Percentiles rank a stretch among this genome's conserved stretches.
phyloP scores from a whole-genome alignment of 2,329 filamentous ascomycete genomes.

The Verticillium klebahnii region DNA sequence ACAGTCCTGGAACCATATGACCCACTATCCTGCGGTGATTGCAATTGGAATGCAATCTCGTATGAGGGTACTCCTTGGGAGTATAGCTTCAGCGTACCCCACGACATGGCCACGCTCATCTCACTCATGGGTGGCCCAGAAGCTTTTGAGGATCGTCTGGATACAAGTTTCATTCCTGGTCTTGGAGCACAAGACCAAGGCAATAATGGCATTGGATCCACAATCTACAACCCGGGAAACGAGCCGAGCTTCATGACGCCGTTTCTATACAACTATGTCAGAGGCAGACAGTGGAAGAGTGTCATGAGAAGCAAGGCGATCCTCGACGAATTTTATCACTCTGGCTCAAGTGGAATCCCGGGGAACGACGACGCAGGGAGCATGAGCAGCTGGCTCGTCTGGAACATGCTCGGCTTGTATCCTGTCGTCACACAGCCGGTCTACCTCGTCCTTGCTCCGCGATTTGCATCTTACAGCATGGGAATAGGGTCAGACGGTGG shows the following conservation, averaged over 20 bases:
- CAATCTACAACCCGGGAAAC: conserved; percentile 51
- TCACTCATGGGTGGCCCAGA: conserved; percentile 43
- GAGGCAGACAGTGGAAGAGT: conserved; percentile 42
- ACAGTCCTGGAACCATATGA: conserved; percentile 36
- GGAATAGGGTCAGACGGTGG: conserved; percentile 32
- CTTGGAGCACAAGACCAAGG: conserved; percentile 44
- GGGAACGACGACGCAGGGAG: conserved; percentile 56
- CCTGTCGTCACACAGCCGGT: conserved; percentile 53
- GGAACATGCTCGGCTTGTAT: conserved; percentile 51
- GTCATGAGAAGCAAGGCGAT: conserved; percentile 44
- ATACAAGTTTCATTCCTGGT: conserved; percentile 28
- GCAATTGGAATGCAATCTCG: conserved; percentile 49
- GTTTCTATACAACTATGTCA: conserved; percentile 53
- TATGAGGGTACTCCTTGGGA: conserved; percentile 44
- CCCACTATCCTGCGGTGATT: conserved; percentile 46
- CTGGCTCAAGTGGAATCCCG: conserved; percentile 42
- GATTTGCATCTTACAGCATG: conserved; percentile 44
- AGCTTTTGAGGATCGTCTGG: conserved; percentile 43
- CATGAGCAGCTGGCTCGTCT: conserved; percentile 54
- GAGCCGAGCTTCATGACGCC: conserved; percentile 52
- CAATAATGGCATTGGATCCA: conserved; percentile 33
- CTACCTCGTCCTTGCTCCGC: conserved; percentile 46
- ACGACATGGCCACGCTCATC: conserved; percentile 52
- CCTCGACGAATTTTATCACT: conserved; percentile 43
- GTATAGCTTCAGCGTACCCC: conserved; percentile 53